These are phyloP conservation scores for Singerocomus inundabilis DNA, from an alignment of 1,284 basidiomycete species.

Conservation along the genomic window DNA sequence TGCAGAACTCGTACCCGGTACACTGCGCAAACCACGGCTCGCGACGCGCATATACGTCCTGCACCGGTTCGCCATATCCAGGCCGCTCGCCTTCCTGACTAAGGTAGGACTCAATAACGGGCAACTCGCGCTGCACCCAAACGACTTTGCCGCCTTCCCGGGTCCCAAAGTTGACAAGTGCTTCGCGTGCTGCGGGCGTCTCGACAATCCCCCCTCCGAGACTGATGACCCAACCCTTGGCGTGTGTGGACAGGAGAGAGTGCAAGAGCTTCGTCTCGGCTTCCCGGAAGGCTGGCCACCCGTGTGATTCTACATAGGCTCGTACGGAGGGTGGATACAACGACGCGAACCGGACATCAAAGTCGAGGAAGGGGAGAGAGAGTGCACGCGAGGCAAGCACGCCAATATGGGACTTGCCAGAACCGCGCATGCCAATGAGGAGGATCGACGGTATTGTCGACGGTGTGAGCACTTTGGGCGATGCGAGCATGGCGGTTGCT, in stretches of 20 bases:
- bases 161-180: constrained; percentile 68
- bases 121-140: constrained; percentile 68
- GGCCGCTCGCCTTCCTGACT: constrained; percentile 74
- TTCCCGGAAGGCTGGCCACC: constrained; percentile 77
- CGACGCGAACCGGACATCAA: constrained; percentile 78
- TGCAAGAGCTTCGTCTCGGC: constrained; percentile 59
- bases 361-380: constrained; percentile 82
- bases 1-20: constrained; percentile 83
- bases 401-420: constrained; percentile 92
- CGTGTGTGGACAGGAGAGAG: constrained; percentile 57
- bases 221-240: constrained; percentile 74
- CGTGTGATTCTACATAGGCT: constrained; percentile 75
- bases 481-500: constrained; percentile 34
- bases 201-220: constrained; percentile 98
- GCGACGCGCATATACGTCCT: constrained; percentile 81
- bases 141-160: constrained; percentile 58
- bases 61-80: constrained; percentile 84
- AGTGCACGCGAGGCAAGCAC: constrained; percentile 74
- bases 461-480: constrained; percentile 24
- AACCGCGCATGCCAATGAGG: constrained; percentile 95
- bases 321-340: constrained; percentile 66
- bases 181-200: constrained; percentile 68
- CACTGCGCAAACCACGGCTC: constrained; percentile 89
- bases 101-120: constrained; percentile 78
- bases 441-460: constrained; percentile 50